Conservation (phyloP, 805 yeast genomes). For the Lipomyces anomalus region DNA sequence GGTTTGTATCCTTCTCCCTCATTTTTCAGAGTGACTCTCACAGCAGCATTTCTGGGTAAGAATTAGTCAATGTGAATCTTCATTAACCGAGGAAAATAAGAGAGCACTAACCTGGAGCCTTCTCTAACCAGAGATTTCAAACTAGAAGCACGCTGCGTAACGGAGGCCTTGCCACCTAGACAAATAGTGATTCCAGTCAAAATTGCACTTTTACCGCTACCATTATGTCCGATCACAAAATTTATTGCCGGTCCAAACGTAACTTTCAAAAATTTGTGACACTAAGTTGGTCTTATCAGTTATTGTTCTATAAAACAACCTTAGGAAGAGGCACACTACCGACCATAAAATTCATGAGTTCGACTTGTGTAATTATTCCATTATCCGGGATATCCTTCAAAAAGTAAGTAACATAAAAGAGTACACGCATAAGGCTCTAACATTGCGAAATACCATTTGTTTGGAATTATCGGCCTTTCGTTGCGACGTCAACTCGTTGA, state of each 20-base stretch:
- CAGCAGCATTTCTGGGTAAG: slow-evolving; percentile 41
- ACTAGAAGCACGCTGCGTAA: slow-evolving; percentile 76
- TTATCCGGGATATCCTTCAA: slow-evolving; percentile 7
- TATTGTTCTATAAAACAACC: no score
- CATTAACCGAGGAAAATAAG: neutral
- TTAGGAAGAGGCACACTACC: slow-evolving; percentile 23
- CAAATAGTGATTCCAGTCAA: slow-evolving; percentile 91
- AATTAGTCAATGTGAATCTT: neutral
- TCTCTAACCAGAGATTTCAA: slow-evolving; percentile 67
- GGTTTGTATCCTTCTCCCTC: slow-evolving; percentile 60
- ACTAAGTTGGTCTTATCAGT: slow-evolving; percentile 42
- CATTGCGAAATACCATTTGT: neutral
- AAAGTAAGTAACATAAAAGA: neutral
- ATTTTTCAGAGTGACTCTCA: slow-evolving; percentile 59
- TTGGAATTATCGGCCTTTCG: neutral
- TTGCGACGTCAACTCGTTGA: neutral
- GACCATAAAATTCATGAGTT: slow-evolving; percentile 62
- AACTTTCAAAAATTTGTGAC: slow-evolving; percentile 75
- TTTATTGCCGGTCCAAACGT: slow-evolving; percentile 76
- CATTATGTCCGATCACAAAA: slow-evolving; percentile 94
- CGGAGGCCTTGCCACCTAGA: slow-evolving; percentile 77
- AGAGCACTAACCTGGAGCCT: slow-evolving; percentile 48
- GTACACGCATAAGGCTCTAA: neutral
- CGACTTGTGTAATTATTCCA: slow-evolving; percentile 63
- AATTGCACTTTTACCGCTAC: slow-evolving; percentile 89